phyloP scores from a whole-genome alignment of 345 rosid species.

The Abelmoschus esculentus region DNA sequence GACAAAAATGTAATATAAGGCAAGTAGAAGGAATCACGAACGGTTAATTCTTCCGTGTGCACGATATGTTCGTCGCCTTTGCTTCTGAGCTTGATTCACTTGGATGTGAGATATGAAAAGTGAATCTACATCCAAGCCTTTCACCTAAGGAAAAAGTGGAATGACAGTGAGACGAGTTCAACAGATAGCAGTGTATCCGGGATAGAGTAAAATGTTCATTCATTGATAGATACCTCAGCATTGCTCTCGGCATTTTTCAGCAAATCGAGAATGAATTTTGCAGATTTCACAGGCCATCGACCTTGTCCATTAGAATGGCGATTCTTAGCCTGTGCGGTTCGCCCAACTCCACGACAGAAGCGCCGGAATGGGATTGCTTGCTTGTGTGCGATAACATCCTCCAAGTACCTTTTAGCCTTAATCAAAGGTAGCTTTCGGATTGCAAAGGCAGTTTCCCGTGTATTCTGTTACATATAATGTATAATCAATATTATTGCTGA shows the following conservation, averaged over 20 bases:
- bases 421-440: constrained; percentile 49
- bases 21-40: constrained; percentile 19
- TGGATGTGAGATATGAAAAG: constrained; percentile 63
- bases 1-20: background rate
- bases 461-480: constrained; percentile 31
- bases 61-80: constrained; percentile 65
- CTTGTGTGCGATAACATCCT: constrained; percentile 70
- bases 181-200: too few relatives aligned
- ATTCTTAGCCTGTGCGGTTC: constrained; percentile 77
- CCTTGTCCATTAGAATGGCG: constrained; percentile 81
- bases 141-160: constrained; percentile 30
- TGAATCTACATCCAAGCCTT: constrained; percentile 69
- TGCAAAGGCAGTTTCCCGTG: constrained; percentile 64
- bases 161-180: background rate
- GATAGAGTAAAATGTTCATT: too few relatives aligned
- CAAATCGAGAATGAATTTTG: too few relatives aligned
- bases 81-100: constrained; percentile 74
- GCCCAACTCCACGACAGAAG: constrained; percentile 68
- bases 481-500: background rate
- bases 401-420: constrained; percentile 70
- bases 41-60: constrained; percentile 77
- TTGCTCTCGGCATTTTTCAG: too few relatives aligned
- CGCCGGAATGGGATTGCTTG: constrained; percentile 79
- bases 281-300: too few relatives aligned
- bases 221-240: too few relatives aligned